Base-by-base conservation (phyloP, 345 rosid genomes). In the Salix exigua region DNA sequence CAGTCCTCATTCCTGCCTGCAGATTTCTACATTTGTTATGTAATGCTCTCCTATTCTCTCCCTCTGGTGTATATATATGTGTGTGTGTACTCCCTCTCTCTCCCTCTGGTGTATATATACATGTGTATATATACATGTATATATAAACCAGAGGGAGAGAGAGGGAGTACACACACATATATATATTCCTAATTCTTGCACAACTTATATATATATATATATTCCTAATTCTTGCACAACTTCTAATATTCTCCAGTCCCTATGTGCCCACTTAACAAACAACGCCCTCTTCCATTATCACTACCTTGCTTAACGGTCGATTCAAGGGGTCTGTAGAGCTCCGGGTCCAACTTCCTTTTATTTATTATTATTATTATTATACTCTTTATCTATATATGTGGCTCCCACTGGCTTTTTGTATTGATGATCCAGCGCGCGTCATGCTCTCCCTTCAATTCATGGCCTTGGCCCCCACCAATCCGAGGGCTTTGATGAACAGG, bases 1-100 rank as follows among this genome's bases (percentile, higher is more conserved):
- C 88, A 88, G 94, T 85, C 82, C 87, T 75, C 78, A 78, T 85
- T 77, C 76, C 78, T 83, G 86, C 76, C 78, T 83, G 86, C 91
- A 88, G 86, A 79, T 79, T 73, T 74, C 75, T 80, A 85, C 83
- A 72, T 81, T 72, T 80, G 85, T 62, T n/a, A 50, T n/a, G 65
- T 25, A 30, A 11, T 37, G 28, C 23, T 16, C 38, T 16, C 82
- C 79, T 77, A 64, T 75, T 77, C 46, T 58, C 33, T 60, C 6
- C 16, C 10, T 17, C 13, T 33, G 7, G 11, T 30, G 3, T 30
- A 30, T 3, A 30, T 30, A 30, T 2, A 30, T 0, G 3, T n/a
- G n/a, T n/a, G n/a, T n/a, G n/a, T n/a, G n/a, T n/a, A n/a, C 28
- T 35, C 33, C 5, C 1, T 31, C 28, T 33, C 31, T 2, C 16